These are phyloP conservation scores for Seiridium cupressi DNA, from an alignment of 2,329 filamentous ascomycete species.

Conservation along the genomic window DNA sequence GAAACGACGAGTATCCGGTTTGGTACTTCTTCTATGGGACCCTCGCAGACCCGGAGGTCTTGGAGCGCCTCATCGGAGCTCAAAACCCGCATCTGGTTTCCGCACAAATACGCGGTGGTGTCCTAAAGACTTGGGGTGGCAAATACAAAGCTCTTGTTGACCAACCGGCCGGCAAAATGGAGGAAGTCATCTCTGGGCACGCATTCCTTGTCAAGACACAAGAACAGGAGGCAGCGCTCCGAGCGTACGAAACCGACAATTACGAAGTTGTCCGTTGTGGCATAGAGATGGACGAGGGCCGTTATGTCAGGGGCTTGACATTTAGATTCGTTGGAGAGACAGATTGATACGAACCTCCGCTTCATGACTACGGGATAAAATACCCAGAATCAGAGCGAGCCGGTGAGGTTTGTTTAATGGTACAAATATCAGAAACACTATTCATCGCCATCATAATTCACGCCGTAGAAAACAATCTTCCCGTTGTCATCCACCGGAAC, in stretches of 20 bases:
- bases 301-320: neutral
- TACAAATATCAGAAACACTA: no score
- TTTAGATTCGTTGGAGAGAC: neutral
- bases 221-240: neutral
- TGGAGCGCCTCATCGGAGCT: conserved; percentile 26
- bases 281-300: neutral
- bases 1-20: conserved; percentile 21
- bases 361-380: no score
- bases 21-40: conserved; percentile 44
- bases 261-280: neutral
- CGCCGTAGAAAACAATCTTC: neutral
- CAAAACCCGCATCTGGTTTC: neutral
- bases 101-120: neutral
- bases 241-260: neutral
- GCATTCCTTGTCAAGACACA: neutral
- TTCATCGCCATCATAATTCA: neutral
- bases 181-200: neutral
- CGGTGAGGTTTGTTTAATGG: no score
- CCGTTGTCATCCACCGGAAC: neutral
- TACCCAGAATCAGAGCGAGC: no score
- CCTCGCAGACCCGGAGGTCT: conserved; percentile 25
- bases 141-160: neutral
- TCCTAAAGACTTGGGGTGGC: neutral
- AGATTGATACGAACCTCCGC: neutral
- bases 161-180: neutral